Conservation (phyloP, 495 filamentous ascomycete genomes). For the Aspergillus heteromorphus region DNA sequence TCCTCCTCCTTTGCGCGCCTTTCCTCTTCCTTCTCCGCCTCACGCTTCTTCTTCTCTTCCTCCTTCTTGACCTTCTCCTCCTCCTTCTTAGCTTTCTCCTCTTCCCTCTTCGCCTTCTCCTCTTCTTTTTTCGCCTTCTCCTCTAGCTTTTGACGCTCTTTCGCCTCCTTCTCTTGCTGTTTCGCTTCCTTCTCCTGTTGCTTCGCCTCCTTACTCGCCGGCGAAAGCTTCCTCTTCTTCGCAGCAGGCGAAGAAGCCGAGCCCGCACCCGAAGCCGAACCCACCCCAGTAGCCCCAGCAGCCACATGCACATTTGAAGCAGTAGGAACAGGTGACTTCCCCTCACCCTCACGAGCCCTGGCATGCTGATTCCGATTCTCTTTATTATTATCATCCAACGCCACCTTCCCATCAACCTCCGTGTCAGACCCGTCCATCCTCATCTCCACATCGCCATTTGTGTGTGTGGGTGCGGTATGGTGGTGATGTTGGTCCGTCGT, state of each 20-base stretch:
- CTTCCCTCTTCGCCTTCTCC: conserved; percentile 39
- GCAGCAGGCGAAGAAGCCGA: conserved; percentile 10
- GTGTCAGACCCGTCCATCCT: not conserved
- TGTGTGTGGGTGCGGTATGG: too few relatives aligned
- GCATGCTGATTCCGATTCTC: not conserved
- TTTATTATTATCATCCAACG: conserved; percentile 3
- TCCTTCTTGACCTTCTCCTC: conserved; percentile 41
- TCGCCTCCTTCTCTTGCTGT: conserved; percentile 44
- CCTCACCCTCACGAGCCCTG: not conserved
- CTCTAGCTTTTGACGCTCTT: conserved; percentile 39
- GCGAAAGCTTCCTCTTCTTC: conserved; percentile 52
- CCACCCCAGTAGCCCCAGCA: not conserved
- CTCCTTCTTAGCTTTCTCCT: conserved; percentile 38
- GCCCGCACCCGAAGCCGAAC: not conserved
- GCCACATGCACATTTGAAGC: not conserved
- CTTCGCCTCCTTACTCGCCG: conserved; percentile 50
- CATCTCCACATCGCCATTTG: not conserved
- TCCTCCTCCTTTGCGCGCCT: conserved; percentile 25
- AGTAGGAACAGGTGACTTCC: not conserved
- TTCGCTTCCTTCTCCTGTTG: conserved; percentile 50
- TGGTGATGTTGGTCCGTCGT: not conserved
- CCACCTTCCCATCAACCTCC: not conserved
- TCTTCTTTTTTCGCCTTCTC: conserved; percentile 42
- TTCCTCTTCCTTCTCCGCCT: conserved; percentile 44
- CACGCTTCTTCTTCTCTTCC: conserved; percentile 32